phyloP scores from a whole-genome alignment of 805 yeast species.

The Kregervanrija delftensis region DNA sequence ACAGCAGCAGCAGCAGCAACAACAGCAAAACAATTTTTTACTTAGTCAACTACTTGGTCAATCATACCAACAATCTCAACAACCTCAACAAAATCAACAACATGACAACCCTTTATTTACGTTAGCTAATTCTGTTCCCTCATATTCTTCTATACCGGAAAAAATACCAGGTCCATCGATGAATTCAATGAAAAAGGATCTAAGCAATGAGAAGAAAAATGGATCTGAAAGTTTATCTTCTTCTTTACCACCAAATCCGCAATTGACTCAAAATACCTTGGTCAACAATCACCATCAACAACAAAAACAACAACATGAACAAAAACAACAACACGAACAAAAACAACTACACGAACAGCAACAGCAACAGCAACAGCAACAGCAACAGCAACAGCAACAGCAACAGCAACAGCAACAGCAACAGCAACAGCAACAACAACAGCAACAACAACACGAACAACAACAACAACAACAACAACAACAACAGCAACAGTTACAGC shows the following conservation, averaged over 20 bases:
- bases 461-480: no score
- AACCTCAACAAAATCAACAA: conserved; percentile 8
- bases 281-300: no score
- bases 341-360: not conserved
- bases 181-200: no score
- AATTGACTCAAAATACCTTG: no score
- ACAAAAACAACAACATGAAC: no score
- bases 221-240: no score
- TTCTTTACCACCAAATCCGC: no score
- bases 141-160: no score
- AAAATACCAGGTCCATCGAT: no score
- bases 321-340: not conserved
- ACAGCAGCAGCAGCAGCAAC: conserved; percentile 1
- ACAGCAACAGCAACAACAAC: not conserved
- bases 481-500: no score
- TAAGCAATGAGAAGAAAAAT: no score
- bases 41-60: not conserved
- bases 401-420: not conserved
- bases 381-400: not conserved
- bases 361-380: not conserved
- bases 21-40: not conserved
- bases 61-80: conserved; percentile 2
- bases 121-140: conserved; percentile 23
- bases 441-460: not conserved
- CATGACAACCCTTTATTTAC: conserved; percentile 23